Evolutionary conservation across 2,329 filamentous ascomycete genomes (phyloP), one percentile per base, ranked within the genome.

Genomic region (Blastomyces percursus): DNA sequence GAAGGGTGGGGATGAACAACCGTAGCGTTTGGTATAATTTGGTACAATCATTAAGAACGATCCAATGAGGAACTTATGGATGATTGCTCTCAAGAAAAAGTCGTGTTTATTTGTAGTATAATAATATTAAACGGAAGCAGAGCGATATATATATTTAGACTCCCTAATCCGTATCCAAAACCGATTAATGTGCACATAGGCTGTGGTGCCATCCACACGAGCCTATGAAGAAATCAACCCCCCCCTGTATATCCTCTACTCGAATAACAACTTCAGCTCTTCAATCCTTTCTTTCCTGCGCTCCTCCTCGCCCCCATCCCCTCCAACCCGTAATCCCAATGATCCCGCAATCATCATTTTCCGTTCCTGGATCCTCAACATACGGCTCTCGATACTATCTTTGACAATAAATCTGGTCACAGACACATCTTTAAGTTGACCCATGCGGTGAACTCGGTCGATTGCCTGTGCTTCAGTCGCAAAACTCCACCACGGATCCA

Each of bases 401-500:
- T 89, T 88, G 0, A 96, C 89, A 63, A 99, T 88, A 71, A 97
- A 97, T 35, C 94, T 81, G 68, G 87, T 87, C 0, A 99, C 92
- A 62, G 86, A 84, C 1, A 99, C 94, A 70, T 93, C 89, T 19
- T 86, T 83, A 59, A 89, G 86, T 74, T 99, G 94, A 0, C 94
- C 94, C 90, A 99, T 96, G 9, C 94, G 86, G 78, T 99, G 94
- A 42, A 99, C 91, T 1, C 94, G 90, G 77, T 99, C 94, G 71
- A 99, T 97, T 9, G 94, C 94, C 76, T 99, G 94, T 5, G 92
- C 91, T 76, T 99, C 94, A 14, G 97, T 87, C 0, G 94, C 92
- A 75, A 93, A 99, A 72, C 90, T 95, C 94, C 94, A 99, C 94
- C 94, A 99, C 0, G 94, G 94, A 75, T 99, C 94, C 94, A 99